Evolutionary conservation across 331 rosid genomes (phyloP).

Genomic region (Dryas integrifolia): DNA sequence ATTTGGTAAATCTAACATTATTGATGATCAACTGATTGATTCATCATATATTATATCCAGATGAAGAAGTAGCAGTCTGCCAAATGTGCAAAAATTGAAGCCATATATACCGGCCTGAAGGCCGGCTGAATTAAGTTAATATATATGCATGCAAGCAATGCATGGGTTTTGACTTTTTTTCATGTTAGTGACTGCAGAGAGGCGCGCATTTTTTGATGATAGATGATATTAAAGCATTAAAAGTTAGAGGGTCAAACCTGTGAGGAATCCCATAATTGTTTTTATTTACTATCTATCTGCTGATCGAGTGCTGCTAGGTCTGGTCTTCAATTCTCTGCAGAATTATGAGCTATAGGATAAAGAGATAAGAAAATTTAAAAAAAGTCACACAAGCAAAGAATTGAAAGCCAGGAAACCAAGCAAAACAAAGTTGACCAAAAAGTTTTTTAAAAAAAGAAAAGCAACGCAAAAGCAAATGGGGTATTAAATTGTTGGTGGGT

Average conservation of each 20-base stretch:
- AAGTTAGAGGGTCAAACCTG: constrained; percentile 36
- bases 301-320: neutral
- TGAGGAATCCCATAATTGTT: constrained; percentile 37
- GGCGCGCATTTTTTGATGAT: constrained; percentile 17
- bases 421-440: constrained; percentile 9
- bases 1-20: no score
- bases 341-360: neutral
- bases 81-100: neutral
- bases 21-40: neutral
- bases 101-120: neutral
- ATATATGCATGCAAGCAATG: neutral
- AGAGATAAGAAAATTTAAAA: neutral
- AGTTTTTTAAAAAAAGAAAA: neutral
- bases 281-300: neutral
- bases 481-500: constrained; percentile 47
- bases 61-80: neutral
- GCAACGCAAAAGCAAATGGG: constrained; percentile 9
- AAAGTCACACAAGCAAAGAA: neutral
- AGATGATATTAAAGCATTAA: constrained; percentile 16
- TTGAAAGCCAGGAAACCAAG: no score
- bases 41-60: neutral
- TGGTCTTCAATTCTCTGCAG: neutral
- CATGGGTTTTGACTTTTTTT: neutral
- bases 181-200: neutral
- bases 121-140: neutral